Percentiles rank a stretch among this genome's conserved stretches.
phyloP scores from a whole-genome alignment of 2,329 filamentous ascomycete species.

The Myriosclerotinia scirpicola region DNA sequence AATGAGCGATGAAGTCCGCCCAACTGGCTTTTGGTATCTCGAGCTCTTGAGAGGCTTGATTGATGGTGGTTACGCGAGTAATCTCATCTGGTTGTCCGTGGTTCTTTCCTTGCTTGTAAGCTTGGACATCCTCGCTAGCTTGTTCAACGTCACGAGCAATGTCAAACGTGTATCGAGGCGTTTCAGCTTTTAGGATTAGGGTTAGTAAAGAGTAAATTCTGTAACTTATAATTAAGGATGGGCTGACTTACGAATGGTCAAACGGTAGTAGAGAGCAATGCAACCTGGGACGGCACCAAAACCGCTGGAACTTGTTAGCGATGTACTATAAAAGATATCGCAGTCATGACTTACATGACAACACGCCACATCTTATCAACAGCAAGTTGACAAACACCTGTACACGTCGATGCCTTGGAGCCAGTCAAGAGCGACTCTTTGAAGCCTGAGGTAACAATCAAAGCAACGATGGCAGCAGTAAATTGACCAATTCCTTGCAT shows the following conservation, averaged over 20 bases:
- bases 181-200: conserved; percentile 54
- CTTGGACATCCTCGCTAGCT: conserved; percentile 69
- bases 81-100: conserved; percentile 55
- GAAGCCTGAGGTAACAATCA: conserved; percentile 73
- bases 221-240: no score
- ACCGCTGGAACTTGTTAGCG: conserved; percentile 44
- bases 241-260: conserved; percentile 61
- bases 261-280: conserved; percentile 77
- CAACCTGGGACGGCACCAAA: conserved; percentile 79
- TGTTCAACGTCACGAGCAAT: conserved; percentile 73
- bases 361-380: conserved; percentile 88
- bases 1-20: conserved; percentile 70
- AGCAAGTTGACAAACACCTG: conserved; percentile 62
- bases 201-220: no score
- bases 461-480: conserved; percentile 69
- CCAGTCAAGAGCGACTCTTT: conserved; percentile 59
- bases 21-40: conserved; percentile 69
- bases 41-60: conserved; percentile 49
- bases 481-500: conserved; percentile 87
- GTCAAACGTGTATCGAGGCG: conserved; percentile 85
- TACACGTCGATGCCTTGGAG: conserved; percentile 55
- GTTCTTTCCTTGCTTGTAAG: conserved; percentile 67
- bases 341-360: conserved; percentile 51
- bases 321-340: not conserved
- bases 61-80: conserved; percentile 49